Conservation (phyloP, 1,284 basidiomycete species). For the Ganoderma sinense region DNA sequence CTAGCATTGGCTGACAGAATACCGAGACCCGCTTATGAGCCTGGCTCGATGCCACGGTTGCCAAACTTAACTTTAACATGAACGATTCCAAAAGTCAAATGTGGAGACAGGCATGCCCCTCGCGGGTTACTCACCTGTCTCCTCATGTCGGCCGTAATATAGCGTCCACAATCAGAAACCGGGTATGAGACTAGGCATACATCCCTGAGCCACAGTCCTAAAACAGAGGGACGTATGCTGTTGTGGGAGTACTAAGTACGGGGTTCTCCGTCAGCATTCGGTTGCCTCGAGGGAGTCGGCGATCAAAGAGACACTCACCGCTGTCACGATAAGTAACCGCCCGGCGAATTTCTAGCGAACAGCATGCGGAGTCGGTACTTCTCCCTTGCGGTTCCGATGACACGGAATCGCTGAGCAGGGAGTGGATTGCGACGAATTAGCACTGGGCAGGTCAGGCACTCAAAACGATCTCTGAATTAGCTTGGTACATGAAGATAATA, state of each 20-base stretch:
- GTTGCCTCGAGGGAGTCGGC: not conserved
- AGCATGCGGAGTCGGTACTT: not conserved
- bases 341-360: not conserved
- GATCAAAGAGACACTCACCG: not conserved
- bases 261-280: not conserved
- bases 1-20: not conserved
- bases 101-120: no score
- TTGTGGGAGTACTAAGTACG: not conserved
- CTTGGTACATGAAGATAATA: not conserved
- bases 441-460: not conserved
- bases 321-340: not conserved
- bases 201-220: no score
- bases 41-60: not conserved
- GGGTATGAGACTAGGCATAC: not conserved
- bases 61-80: not conserved
- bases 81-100: no score
- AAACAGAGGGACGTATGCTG: not conserved
- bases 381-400: not conserved
- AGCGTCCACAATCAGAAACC: not conserved
- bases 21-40: not conserved
- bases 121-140: no score
- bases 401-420: not conserved
- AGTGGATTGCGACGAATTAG: not conserved
- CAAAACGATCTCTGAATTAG: not conserved
- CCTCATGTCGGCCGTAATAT: no score